Evolutionary conservation across 441 rosid species (phyloP), one percentile per base, ranked within the genome.

Genomic region (Cnidoscolus chayamansa): DNA sequence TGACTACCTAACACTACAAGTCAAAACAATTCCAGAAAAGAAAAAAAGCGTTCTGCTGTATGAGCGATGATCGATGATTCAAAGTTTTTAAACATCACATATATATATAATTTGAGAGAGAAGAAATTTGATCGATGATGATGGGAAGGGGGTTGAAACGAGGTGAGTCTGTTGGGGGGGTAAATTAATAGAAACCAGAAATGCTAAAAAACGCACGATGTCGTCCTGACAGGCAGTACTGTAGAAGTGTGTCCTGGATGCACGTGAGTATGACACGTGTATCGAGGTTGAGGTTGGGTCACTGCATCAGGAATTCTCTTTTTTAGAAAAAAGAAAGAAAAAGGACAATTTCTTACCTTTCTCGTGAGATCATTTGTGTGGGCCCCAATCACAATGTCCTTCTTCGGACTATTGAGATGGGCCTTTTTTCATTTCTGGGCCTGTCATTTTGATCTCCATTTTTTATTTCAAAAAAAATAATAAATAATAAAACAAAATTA

Each of bases 221-320:
- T 20, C 25, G 19, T 55, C 49, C 57, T 45, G 48, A 56, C 25
- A 15, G 57, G 57, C 15, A 25, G 17, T 25, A 20, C 69, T 17
- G 19, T 15, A 25, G 47, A 32, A 15, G 13, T 51, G 25, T n/a
- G 48, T n/a, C 50, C 35, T 63, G 56, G 69, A 63, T 25, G 63
- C 75, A 72, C 54, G 75, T 72, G 75, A 72, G 53, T 54, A 20
- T 54, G 69, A 63, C 68, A 63, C 61, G 74, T 71, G 74, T 50
- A 71, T 17, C 67, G 67, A 71, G 60, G 67, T 54, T 16, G 59
- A 7, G 45, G 45, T 6, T 3, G 7, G 45, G 45, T 40, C 45
- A 40, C 45, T 7, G 45, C 45, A 40, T 40, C 45, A 40, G 45
- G 45, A 40, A 25, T 25, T 25, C 25, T 25, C 25, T 25, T 35